phyloP scores from a whole-genome alignment of 2,329 filamentous ascomycete genomes.

The Fusarium foetens region DNA sequence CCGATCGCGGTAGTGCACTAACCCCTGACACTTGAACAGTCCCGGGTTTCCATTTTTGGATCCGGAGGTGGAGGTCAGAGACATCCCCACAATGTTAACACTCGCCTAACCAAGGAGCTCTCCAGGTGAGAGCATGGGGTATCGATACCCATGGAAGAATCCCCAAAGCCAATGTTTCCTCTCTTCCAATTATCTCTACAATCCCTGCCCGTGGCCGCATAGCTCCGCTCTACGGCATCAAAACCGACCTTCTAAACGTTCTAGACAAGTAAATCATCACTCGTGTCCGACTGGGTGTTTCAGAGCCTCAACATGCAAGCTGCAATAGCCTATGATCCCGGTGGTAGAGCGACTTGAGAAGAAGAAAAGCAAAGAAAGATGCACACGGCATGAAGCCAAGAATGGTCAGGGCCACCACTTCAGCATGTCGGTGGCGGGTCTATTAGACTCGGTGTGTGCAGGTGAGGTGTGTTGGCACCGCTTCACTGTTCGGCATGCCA shows the following conservation, averaged over 20 bases:
- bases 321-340: not conserved
- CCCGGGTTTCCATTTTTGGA: constrained; percentile 33
- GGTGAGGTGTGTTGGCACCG: constrained; percentile 10
- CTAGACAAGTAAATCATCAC: constrained; percentile 28
- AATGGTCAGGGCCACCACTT: not conserved
- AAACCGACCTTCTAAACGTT: constrained; percentile 22
- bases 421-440: constrained; percentile 19
- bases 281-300: constrained; percentile 28
- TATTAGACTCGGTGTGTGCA: constrained; percentile 22
- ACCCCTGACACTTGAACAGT: constrained; percentile 13
- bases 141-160: constrained; percentile 1
- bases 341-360: not conserved
- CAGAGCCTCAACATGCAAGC: constrained; percentile 8
- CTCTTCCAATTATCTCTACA: constrained; percentile 22
- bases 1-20: constrained; percentile 8
- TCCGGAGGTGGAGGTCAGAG: constrained; percentile 10
- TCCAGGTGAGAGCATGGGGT: constrained; percentile 12
- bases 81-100: constrained; percentile 28
- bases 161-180: not conserved
- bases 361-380: constrained; percentile 3
- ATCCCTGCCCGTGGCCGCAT: constrained; percentile 12
- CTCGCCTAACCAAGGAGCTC: constrained; percentile 2
- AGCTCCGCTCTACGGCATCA: constrained; percentile 17
- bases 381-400: constrained; percentile 1
- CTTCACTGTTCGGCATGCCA: constrained; percentile 3